A percentile compares a stretch with the other conserved stretches of the same genome.
Conservation (phyloP, 129 eudicot species). For the Ambrosia trifida region DNA sequence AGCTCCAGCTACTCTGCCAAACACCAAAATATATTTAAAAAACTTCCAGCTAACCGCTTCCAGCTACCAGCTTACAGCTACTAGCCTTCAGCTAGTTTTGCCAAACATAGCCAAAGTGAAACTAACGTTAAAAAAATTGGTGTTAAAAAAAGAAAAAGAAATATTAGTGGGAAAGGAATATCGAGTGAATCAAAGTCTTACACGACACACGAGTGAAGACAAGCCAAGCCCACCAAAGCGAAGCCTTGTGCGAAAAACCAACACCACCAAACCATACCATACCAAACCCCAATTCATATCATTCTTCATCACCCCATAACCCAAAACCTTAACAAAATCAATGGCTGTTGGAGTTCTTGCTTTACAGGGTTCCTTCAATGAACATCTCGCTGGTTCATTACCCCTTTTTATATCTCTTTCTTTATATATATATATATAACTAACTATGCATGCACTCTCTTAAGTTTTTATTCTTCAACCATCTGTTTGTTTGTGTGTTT, state of each 20-base stretch:
- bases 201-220: constrained; percentile 32
- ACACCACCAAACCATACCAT: neutral
- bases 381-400: constrained; percentile 75
- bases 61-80: too few species aligned
- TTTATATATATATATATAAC: neutral
- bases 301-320: neutral
- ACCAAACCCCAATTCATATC: neutral
- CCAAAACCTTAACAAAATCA: neutral
- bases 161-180: neutral
- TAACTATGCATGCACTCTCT: neutral
- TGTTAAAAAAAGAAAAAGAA: too few species aligned
- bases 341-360: constrained; percentile 73
- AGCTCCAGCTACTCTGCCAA: too few species aligned
- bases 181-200: constrained; percentile 40
- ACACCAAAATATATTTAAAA: too few species aligned
- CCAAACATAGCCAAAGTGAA: too few species aligned
- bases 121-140: too few species aligned
- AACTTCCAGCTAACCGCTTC: too few species aligned
- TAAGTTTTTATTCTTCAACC: neutral
- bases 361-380: constrained; percentile 93
- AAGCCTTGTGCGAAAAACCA: constrained; percentile 15
- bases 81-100: too few species aligned
- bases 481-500: constrained; percentile 1
- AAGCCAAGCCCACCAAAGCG: constrained; percentile 10
- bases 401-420: neutral